phyloP scores from a whole-genome alignment of 139 green algal species.

The Mychonastes homosphaera region DNA sequence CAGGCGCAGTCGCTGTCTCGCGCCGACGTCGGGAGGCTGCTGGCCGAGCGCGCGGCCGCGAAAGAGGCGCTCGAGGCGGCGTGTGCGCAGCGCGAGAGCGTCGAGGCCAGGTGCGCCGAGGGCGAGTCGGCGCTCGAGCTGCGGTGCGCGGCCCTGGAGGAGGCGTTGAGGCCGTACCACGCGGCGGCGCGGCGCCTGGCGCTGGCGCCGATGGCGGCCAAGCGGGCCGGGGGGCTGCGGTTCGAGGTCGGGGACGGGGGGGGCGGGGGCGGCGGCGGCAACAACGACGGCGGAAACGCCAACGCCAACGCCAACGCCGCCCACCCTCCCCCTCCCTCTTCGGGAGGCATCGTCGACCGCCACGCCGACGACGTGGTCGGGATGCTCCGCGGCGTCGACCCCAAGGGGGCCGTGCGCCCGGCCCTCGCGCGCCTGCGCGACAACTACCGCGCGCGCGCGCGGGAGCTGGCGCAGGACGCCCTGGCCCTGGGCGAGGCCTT shows the following conservation, averaged over 20 bases:
- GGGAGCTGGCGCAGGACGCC: conserved; percentile 51
- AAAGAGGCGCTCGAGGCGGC: conserved; percentile 33
- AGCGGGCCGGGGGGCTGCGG: conserved; percentile 63
- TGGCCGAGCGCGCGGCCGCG: conserved; percentile 13
- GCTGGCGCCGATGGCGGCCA: conserved; percentile 68
- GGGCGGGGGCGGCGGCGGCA: conserved; percentile 20
- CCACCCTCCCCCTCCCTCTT: not conserved
- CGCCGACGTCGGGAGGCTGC: too few relatives aligned
- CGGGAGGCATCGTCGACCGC: not conserved
- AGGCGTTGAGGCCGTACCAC: conserved; percentile 50
- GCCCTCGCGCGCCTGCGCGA: conserved; percentile 55
- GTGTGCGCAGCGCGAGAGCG: conserved; percentile 41
- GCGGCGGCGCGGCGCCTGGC: conserved; percentile 53
- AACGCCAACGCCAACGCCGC: not conserved
- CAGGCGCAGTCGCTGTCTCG: too few relatives aligned
- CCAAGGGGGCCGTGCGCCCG: conserved; percentile 49
- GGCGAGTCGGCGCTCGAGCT: not conserved
- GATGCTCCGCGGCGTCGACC: not conserved
- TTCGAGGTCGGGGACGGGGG: conserved; percentile 57
- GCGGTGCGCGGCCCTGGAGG: conserved; percentile 44
- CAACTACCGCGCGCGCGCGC: conserved; percentile 33
- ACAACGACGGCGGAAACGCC: not conserved
- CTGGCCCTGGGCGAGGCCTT: conserved; percentile 47
- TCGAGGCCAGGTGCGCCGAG: not conserved
- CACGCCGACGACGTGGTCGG: not conserved